Conservation (phyloP, 2,329 filamentous ascomycete genomes). For the Magnaporthiopsis incrustans region DNA sequence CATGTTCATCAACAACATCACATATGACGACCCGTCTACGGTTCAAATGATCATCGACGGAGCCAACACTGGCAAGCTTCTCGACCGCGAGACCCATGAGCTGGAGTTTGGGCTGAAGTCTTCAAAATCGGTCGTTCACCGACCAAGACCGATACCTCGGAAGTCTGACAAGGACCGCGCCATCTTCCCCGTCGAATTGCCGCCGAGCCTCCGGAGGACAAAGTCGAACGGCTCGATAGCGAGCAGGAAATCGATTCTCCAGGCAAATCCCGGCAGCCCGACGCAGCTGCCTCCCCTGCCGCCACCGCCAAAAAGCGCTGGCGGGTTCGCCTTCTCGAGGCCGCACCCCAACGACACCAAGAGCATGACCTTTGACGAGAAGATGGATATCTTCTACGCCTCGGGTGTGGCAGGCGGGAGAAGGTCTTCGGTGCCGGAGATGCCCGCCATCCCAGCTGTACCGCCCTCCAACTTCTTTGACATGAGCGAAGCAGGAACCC, state of each 20-base stretch:
- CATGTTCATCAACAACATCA: constrained; percentile 48
- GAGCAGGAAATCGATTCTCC: constrained; percentile 37
- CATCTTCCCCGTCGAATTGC: constrained; percentile 37
- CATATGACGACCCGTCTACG: constrained; percentile 42
- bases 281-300: constrained; percentile 45
- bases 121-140: constrained; percentile 39
- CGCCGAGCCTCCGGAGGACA: constrained; percentile 34
- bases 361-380: constrained; percentile 52
- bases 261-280: constrained; percentile 35
- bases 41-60: constrained; percentile 42
- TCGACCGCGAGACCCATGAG: constrained; percentile 6
- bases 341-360: constrained; percentile 44
- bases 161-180: constrained; percentile 36
- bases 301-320: constrained; percentile 34
- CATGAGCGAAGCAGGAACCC: constrained; percentile 4
- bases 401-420: constrained; percentile 23
- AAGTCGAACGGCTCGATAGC: constrained; percentile 40
- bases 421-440: constrained; percentile 35
- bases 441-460: constrained; percentile 34
- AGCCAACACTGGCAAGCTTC: constrained; percentile 22
- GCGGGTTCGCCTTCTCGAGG: constrained; percentile 13
- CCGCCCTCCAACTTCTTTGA: constrained; percentile 15
- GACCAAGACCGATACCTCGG: constrained; percentile 48
- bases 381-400: constrained; percentile 44
- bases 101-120: constrained; percentile 9